Evolutionary conservation across 148 eudicot genomes (phyloP), one percentile per base, ranked within the genome.

Genomic region (Hydrangea macrophylla): DNA sequence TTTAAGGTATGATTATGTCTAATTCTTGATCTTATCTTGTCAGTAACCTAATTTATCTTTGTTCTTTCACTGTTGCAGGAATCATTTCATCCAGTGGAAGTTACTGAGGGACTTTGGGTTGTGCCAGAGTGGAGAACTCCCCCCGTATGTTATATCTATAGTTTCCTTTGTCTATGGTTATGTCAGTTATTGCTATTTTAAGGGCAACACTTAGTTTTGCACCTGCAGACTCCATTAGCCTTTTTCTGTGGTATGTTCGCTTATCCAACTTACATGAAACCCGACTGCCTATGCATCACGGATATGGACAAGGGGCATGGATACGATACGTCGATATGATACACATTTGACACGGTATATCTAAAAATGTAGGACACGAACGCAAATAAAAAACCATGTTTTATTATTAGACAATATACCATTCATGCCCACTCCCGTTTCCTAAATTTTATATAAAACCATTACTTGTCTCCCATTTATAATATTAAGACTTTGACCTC

Each of bases 51-150:
- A 60, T 28, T 32, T 23, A 18, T 10, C 22, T 64, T 56, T 39
- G 10, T 42, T 18, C 36, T 37, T 18, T 58, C 25, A 35, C 39
- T 67, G 33, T 50, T 67, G 44, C 85, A 90, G 96, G 98, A 90
- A 80, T 88, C 96, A 60, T 93, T 93, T 83, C 83, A 85, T 65
- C 96, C 98, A 2, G 86, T 93, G 71, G 83, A 93, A 85, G 81
- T 93, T 55, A 79, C 82, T 33, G 77, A 90, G 58, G 92, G 95
- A 69, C 87, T 93, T 51, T 93, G 98, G 98, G 79, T 90, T 78
- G 96, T 90, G 71, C 96, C 98, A n/a, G 92, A 88, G 82, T 88
- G 98, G 98, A 85, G 75, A 72, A 71, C 83, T 40, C 89, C 96
- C 71, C 92, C 90, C 24, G 98, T 93, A 86, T 73, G 87, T 61